Evolutionary conservation across 1,139 yeast species (phyloP).

Genomic region (Scheffersomyces insectosa): DNA sequence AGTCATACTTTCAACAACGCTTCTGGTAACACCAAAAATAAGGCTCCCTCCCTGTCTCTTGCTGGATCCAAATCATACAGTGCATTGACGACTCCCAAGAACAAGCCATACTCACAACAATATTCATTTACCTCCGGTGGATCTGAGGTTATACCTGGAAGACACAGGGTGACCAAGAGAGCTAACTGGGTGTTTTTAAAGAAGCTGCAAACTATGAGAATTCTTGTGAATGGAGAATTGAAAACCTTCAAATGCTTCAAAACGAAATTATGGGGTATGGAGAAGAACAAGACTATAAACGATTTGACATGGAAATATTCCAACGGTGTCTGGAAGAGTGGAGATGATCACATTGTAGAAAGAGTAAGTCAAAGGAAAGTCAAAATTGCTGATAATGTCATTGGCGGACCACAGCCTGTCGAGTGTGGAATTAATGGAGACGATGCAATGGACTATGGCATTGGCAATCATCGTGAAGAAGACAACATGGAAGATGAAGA

Average conservation of each 20-base stretch:
- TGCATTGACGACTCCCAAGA: slow-evolving; percentile 17
- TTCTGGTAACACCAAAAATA: slow-evolving; percentile 39
- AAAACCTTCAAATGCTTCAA: slow-evolving; percentile 61
- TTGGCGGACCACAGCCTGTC: slow-evolving; percentile 7
- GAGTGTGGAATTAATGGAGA: slow-evolving; percentile 28
- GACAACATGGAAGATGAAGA: slow-evolving; percentile 24
- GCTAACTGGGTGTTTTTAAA: slow-evolving; percentile 38
- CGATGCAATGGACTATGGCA: slow-evolving; percentile 21
- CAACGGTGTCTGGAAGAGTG: slow-evolving; percentile 80
- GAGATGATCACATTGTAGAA: slow-evolving; percentile 78
- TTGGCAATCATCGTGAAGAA: slow-evolving; percentile 25
- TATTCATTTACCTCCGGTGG: slow-evolving; percentile 33
- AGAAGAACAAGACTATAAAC: slow-evolving; percentile 58
- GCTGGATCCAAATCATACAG: slow-evolving; percentile 40
- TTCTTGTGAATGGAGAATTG: slow-evolving; percentile 60
- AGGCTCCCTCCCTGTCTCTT: slow-evolving; percentile 32
- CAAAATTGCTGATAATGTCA: slow-evolving; percentile 2
- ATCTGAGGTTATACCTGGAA: slow-evolving; percentile 58
- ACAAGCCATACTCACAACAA: slow-evolving; percentile 17
- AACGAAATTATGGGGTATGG: slow-evolving; percentile 88
- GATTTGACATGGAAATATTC: slow-evolving; percentile 65
- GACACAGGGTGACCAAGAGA: slow-evolving; percentile 58
- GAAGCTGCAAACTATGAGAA: slow-evolving; percentile 61
- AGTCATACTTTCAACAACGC: slow-evolving; percentile 34
- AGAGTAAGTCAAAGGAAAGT: slow-evolving; percentile 29